Conservation (phyloP, 176 grass and related monocot genomes). For the Bolboschoenus planiculmis region DNA sequence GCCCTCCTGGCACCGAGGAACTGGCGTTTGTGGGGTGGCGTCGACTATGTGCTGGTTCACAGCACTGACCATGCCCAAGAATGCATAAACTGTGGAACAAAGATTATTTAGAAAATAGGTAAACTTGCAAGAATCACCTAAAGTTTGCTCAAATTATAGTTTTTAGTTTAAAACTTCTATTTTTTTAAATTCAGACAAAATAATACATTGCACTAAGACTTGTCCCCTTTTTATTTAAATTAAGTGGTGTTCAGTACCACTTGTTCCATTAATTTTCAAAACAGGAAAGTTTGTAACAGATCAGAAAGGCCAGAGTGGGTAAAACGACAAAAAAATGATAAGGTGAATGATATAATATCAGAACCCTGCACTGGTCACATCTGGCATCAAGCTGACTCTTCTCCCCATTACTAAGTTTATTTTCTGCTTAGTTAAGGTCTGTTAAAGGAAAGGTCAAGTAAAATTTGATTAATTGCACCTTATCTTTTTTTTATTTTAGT, state of each 20-base stretch:
- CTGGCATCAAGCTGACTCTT: not conserved
- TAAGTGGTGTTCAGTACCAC: not conserved
- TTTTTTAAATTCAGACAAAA: not conserved
- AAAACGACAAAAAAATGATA: not conserved
- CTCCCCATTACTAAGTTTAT: not conserved
- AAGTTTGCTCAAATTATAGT: not conserved
- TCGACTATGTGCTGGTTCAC: conserved; percentile 97
- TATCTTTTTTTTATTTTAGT: not conserved
- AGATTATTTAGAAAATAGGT: not conserved
- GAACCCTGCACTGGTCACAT: not conserved
- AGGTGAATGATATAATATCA: not conserved
- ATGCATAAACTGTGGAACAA: conserved; percentile 70
- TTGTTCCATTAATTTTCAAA: not conserved
- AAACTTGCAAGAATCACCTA: not conserved
- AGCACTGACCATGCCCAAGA: conserved; percentile 82
- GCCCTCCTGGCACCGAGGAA: conserved; percentile 24
- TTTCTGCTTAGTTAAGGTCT: not conserved
- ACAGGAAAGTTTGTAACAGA: not conserved
- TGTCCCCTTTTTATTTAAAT: no score
- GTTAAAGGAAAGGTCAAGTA: not conserved
- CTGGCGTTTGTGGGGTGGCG: conserved; percentile 25
- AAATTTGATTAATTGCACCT: not conserved
- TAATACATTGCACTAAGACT: not conserved
- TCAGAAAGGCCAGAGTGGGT: not conserved
- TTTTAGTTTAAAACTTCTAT: not conserved